These are phyloP conservation scores for Aspergillus bombycis DNA, from an alignment of 2,329 filamentous ascomycete species.

Conservation along the genomic window DNA sequence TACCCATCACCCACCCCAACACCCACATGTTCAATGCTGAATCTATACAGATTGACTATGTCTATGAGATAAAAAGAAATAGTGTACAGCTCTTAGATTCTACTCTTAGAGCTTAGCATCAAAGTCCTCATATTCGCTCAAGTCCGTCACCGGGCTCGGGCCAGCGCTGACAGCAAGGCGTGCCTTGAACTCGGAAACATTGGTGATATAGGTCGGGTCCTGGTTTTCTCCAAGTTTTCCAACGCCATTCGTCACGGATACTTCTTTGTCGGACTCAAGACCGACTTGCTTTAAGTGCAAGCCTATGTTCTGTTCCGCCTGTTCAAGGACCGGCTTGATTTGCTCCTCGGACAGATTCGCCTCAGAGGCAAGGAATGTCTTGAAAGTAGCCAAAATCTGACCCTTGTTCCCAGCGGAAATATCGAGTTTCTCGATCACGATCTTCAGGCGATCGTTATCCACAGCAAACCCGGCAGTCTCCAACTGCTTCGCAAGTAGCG, in stretches of 20 bases:
- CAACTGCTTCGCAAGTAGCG: constrained; percentile 51
- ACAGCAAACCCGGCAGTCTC: constrained; percentile 50
- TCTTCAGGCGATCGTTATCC: constrained; percentile 46
- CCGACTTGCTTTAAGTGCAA: constrained; percentile 50
- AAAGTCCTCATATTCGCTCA: constrained; percentile 83
- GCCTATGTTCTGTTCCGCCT: constrained; percentile 54
- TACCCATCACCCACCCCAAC: constrained; percentile 1
- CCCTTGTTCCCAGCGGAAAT: constrained; percentile 50
- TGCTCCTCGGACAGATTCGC: constrained; percentile 55
- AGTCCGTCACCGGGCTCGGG: constrained; percentile 70
- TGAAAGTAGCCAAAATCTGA: constrained; percentile 56
- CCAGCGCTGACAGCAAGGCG: constrained; percentile 72
- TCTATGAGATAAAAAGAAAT: background rate
- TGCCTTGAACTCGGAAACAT: constrained; percentile 81
- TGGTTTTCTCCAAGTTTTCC: constrained; percentile 36
- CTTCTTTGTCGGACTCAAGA: constrained; percentile 35
- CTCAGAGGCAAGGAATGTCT: constrained; percentile 54
- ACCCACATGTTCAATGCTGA: background rate
- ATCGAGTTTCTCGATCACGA: constrained; percentile 50
- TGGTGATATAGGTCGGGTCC: constrained; percentile 67
- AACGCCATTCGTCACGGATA: constrained; percentile 25
- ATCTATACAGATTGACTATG: background rate
- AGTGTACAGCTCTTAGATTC: background rate
- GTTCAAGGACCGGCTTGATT: constrained; percentile 50
- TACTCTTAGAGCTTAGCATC: constrained; percentile 72